Conservation (phyloP, 2,329 filamentous ascomycete genomes). For the Eutypella sp. region DNA sequence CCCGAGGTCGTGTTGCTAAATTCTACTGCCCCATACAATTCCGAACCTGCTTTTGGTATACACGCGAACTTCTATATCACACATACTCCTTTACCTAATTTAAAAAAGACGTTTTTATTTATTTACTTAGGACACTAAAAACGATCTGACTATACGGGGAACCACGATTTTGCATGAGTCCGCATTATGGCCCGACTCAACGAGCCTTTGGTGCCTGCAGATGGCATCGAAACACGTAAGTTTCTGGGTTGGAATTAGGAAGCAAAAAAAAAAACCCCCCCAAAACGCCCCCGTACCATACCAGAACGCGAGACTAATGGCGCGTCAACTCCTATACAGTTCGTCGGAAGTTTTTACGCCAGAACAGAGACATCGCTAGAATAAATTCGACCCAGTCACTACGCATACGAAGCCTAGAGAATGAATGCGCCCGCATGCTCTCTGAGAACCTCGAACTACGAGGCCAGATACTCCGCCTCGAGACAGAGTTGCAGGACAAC, state of each 20-base stretch:
- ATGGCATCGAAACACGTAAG: conserved; percentile 68
- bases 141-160: neutral
- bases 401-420: conserved; percentile 70
- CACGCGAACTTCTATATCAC: neutral
- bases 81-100: neutral
- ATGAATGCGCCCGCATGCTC: conserved; percentile 67
- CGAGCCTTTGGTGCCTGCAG: conserved; percentile 63
- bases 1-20: neutral
- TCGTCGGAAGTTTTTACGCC: conserved; percentile 72
- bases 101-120: neutral
- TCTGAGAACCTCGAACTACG: conserved; percentile 75
- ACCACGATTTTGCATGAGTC: conserved; percentile 10
- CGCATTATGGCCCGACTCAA: conserved; percentile 74
- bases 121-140: neutral
- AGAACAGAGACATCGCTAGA: conserved; percentile 79
- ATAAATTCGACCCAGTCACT: conserved; percentile 73
- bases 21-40: neutral
- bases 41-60: neutral
- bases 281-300: too few relatives aligned
- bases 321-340: conserved; percentile 46
- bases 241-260: conserved; percentile 14
- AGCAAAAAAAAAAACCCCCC: neutral
- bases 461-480: conserved; percentile 63
- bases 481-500: conserved; percentile 61
- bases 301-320: too few relatives aligned